Evolutionary conservation across 371 early-diverging fungal genomes (phyloP), one percentile per base, ranked within the genome.

Genomic region (Blastocladiella emersonii): DNA sequence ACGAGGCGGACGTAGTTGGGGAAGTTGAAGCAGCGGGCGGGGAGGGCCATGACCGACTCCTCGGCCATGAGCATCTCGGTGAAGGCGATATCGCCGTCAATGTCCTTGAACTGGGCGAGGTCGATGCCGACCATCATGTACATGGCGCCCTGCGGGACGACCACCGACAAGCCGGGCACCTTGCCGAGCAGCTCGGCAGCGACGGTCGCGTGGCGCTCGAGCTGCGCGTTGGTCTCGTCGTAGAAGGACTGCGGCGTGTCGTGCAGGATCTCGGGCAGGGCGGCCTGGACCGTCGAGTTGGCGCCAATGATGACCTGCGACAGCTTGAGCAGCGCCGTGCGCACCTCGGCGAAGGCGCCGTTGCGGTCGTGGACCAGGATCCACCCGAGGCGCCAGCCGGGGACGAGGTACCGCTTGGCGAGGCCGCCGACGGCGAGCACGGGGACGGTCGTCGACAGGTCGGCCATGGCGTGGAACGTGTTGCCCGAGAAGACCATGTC

Each of bases 381-480:
- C 94, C 94, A 93, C 27, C 92, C 92, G 21, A 92, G 69, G 65
- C 94, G 78, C 92, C 92, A 93, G 10, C 94, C 94, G 45, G 94
- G 94, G 1, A 92, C 88, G 17, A 93, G 77, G 79, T 82, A 93
- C 69, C 85, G 85, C 77, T 94, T 94, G 53, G 94, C 92, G 37
- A 94, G 72, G 19, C 94, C 94, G 66, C 93, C 88, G 5, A 88
- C 85, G 1, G 89, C 74, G 49, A 94, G 72, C 39, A 94, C 76
- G 13, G 94, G 94, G 3, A 94, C 91, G 3, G 82, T 83, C 34
- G 71, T 72, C 13, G 90, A 86, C 59, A 93, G 71, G 3, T 84
- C 73, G 17, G 92, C 90, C 63, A 87, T 74, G 17, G 89, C 82
- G 56, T 75, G 78, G 67, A 89, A 90, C 35, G 70, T 71, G 63